Base-by-base conservation (phyloP, 140 eudicot genomes). In the Cichorium intybus region DNA sequence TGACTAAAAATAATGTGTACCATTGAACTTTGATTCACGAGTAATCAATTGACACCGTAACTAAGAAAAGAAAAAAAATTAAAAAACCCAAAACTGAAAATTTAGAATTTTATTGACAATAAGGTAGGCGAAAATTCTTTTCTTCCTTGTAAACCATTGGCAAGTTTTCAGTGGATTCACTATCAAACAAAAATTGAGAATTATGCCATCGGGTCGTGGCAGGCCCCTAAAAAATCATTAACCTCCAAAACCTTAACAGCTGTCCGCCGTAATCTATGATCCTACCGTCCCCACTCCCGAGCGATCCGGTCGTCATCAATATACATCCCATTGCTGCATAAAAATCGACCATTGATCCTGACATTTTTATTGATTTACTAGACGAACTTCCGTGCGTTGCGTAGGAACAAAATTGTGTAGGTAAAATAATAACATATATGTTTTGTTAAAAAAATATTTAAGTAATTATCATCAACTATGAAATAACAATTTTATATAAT, bases 71-170 rank as follows among this genome's bases (percentile, higher is more conserved):
- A n/a, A n/a, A n/a, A n/a, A n/a, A n/a, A n/a, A n/a, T n/a, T n/a
- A n/a, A n/a, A n/a, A n/a, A n/a, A n/a, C n/a, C n/a, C n/a, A n/a
- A n/a, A n/a, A n/a, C n/a, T n/a, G n/a, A n/a, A n/a, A n/a, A n/a
- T n/a, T 29, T 5, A 29, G 5, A 29, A 29, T 29, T 7, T 29
- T 29, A 2, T 2, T 5, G 5, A 29, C n/a, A n/a, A n/a, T n/a
- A n/a, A n/a, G 28, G 20, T 69, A 39, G 31, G 50, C 48, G 45
- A 62, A 50, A 61, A 15, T 22, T 21, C 60, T 24, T 26, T 33
- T 23, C 50, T 71, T 37, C 29, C 24, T 73, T 46, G 20, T 60
- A 64, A 66, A 66, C 79, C 74, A 74, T 74, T 74, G 74, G 79
- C 74, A 39, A 66, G 43, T 50, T 17, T 58, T 74, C 69, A 37